Base-by-base conservation (phyloP, 805 yeast genomes). In the Hagleromyces aurorensis region DNA sequence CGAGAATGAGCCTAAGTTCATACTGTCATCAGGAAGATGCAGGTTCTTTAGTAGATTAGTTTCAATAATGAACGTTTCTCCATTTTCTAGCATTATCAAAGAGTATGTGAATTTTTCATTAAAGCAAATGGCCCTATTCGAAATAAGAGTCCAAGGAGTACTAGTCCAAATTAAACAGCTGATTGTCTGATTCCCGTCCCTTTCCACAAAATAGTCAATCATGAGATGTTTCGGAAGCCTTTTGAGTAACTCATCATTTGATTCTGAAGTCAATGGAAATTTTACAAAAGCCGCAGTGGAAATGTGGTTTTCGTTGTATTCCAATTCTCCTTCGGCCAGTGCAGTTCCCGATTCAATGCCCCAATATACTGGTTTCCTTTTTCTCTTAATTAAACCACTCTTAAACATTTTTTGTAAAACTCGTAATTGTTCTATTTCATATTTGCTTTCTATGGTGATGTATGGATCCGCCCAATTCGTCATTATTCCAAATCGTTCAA, bases 351-450 rank as follows among this genome's bases (percentile, higher is more conserved):
- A 83, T 48, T 87, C 96, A 39, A 89, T 78, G 1, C 96, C 94
- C 96, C 97, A 91, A 67, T 79, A 91, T 1, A 93, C 97, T 0
- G 99, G 99, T 50, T 86, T 86, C 45, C 79, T 73, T 50, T 87
- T 94, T 45, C 97, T 69, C 29, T 75, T 76, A 21, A 91, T 72
- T 25, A 89, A 59, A 0, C 81, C 80, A 27, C 68, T 70, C 20
- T 68, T 65, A 41, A 83, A 64, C 61, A 91, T 63, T 35, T 65
- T 60, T 32, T 71, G 65, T 54, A 91, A 89, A 0, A 86, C 69
- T 16, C 65, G 56, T 38, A 91, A 62, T 52, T 91, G 97, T 23
- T 77, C 64, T 3, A 75, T 60, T 41, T 89, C 96, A 53, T 76
- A 91, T 4, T 64, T 61, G 34, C 70, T 73, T 18, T 73, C 54